Conservation (phyloP, 2,329 filamentous ascomycete species). For the Aspergillus sp. region DNA sequence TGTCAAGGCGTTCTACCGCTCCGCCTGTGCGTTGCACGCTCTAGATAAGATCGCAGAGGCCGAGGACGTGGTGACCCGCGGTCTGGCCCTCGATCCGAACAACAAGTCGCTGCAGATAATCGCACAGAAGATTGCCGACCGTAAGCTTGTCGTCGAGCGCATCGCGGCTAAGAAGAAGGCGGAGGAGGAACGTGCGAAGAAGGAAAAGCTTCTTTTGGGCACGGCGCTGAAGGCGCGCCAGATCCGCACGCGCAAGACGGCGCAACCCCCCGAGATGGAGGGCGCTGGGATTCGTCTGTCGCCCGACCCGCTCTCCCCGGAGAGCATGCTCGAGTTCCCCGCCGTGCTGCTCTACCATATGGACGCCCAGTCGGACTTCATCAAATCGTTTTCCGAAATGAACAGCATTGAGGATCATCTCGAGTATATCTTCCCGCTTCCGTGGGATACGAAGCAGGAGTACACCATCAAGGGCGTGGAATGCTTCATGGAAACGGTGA, state of each 20-base stretch:
- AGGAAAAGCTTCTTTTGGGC: conserved; percentile 60
- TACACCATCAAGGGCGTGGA: conserved; percentile 70
- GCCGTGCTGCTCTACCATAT: conserved; percentile 81
- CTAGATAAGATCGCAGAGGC: conserved; percentile 79
- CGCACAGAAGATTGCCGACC: conserved; percentile 60
- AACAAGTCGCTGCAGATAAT: conserved; percentile 67
- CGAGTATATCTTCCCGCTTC: conserved; percentile 78
- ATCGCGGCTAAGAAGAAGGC: conserved; percentile 55
- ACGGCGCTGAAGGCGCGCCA: conserved; percentile 67
- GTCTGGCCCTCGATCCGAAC: conserved; percentile 66
- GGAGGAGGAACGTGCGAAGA: conserved; percentile 46
- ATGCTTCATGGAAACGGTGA: conserved; percentile 81
- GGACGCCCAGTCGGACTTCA: conserved; percentile 79
- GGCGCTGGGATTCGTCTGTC: conserved; percentile 71
- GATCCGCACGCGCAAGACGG: conserved; percentile 65
- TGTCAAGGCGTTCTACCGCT: conserved; percentile 88
- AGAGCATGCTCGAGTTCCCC: conserved; percentile 71
- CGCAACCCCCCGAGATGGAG: conserved; percentile 78
- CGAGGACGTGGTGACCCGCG: conserved; percentile 71
- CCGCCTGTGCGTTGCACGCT: conserved; percentile 71
- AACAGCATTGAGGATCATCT: conserved; percentile 75
- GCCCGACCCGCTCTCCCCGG: conserved; percentile 70
- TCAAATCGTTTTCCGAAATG: conserved; percentile 80
- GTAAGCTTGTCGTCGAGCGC: conserved; percentile 55
- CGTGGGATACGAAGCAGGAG: conserved; percentile 72